A percentile compares a stretch with the other conserved stretches of the same genome.
Conservation (phyloP, 139 green algal genomes). For the Pseudopediastrum boryanum region DNA sequence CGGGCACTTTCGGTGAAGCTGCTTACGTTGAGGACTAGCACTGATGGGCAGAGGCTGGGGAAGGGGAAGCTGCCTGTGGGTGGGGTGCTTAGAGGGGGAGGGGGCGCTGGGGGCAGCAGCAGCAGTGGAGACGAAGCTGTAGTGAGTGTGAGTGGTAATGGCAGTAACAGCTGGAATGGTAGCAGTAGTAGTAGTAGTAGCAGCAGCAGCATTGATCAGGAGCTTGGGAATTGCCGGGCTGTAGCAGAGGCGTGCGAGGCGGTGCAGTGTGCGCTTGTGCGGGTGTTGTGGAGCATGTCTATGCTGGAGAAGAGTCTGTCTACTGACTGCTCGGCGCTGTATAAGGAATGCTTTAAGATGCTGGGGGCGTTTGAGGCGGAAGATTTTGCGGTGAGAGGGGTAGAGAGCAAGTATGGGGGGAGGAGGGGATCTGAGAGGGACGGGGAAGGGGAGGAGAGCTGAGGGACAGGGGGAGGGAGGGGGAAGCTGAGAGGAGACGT, state of each 20-base stretch:
- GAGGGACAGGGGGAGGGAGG: background rate
- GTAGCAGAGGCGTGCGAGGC: conserved; percentile 20
- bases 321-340: background rate
- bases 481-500: background rate
- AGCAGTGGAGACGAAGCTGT: background rate
- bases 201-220: background rate
- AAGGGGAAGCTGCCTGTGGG: background rate
- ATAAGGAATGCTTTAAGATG: conserved; percentile 15
- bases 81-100: background rate
- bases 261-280: conserved; percentile 21
- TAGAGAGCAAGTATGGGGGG: background rate
- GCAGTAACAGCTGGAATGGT: conserved; percentile 18
- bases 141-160: background rate
- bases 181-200: conserved; percentile 1
- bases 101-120: background rate
- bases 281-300: conserved; percentile 12
- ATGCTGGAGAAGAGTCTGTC: conserved; percentile 19
- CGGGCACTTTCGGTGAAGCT: background rate
- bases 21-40: conserved; percentile 24
- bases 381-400: conserved; percentile 12
- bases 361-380: conserved; percentile 4
- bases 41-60: conserved; percentile 21
- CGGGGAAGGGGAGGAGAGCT: background rate
- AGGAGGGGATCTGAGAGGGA: background rate
- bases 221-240: conserved; percentile 11